Conservation (phyloP, 306 rosid species). For the Bauhinia variegata region DNA sequence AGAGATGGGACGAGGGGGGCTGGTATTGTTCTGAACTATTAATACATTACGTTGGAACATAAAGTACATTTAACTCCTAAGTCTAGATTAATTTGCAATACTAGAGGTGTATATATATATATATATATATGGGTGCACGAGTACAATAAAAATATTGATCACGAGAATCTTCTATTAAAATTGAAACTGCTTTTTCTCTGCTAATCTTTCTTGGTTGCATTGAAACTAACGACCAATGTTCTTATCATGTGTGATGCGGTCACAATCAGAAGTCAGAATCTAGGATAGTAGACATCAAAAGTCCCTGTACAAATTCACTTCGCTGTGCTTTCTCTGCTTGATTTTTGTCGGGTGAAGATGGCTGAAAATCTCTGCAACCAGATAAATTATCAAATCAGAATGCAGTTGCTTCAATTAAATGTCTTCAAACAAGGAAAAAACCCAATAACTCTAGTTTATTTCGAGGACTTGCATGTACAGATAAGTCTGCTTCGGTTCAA, state of each 20-base stretch:
- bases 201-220: not conserved
- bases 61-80: slow-evolving; percentile 39
- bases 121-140: slow-evolving; percentile 28
- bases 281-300: slow-evolving; percentile 57
- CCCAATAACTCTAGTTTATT: not conserved
- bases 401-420: not conserved
- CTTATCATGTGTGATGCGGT: not conserved
- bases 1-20: not conserved
- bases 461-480: not conserved
- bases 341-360: slow-evolving; percentile 56
- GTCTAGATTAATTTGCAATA: slow-evolving; percentile 30
- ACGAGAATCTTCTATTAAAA: slow-evolving; percentile 30
- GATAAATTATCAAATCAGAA: slow-evolving; percentile 16
- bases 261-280: slow-evolving; percentile 52
- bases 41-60: slow-evolving; percentile 21
- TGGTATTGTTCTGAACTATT: slow-evolving; percentile 18
- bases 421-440: not conserved
- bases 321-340: slow-evolving; percentile 57
- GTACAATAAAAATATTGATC: slow-evolving; percentile 21
- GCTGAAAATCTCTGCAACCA: slow-evolving; percentile 50
- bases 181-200: not conserved
- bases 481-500: not conserved
- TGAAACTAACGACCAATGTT: slow-evolving; percentile 24
- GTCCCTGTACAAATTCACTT: slow-evolving; percentile 61
- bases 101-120: slow-evolving; percentile 9